These are phyloP conservation scores for Filobasidium uniguttulatum DNA, from an alignment of 1,284 basidiomycete species.

Conservation along the genomic window DNA sequence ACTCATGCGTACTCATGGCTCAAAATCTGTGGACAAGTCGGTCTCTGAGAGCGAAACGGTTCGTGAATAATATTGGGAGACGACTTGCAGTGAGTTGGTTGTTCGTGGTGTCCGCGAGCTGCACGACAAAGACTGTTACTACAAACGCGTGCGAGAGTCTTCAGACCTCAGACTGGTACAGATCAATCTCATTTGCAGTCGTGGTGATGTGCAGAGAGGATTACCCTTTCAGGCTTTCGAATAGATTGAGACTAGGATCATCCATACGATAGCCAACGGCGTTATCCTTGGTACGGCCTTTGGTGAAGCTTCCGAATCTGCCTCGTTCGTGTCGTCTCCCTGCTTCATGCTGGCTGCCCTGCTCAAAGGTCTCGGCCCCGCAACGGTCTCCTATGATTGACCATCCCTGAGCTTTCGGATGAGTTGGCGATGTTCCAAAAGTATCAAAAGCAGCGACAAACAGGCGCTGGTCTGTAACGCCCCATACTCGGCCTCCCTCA, in stretches of 20 bases:
- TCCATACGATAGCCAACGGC: constrained; percentile 26
- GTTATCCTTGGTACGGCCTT: constrained; percentile 16
- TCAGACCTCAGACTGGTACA: too few relatives aligned
- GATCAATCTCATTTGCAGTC: too few relatives aligned
- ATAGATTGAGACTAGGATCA: constrained; percentile 21
- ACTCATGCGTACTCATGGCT: too few relatives aligned
- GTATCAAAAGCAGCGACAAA: constrained; percentile 34
- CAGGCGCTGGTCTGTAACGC: constrained; percentile 29
- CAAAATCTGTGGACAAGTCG: too few relatives aligned
- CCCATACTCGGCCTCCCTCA: constrained; percentile 35
- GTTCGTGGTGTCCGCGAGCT: too few relatives aligned
- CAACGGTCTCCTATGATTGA: constrained; percentile 1
- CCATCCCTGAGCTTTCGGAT: constrained; percentile 6
- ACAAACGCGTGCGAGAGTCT: too few relatives aligned
- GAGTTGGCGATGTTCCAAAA: constrained; percentile 10
- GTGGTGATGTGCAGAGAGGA: too few relatives aligned
- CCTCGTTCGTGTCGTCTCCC: constrained; percentile 20
- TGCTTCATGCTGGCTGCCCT: constrained; percentile 3
- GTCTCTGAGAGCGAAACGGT: too few relatives aligned
- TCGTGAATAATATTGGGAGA: too few relatives aligned
- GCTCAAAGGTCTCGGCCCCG: neutral
- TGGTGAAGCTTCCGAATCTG: too few relatives aligned
- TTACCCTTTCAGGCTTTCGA: constrained; percentile 22
- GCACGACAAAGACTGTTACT: too few relatives aligned
- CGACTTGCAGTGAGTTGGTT: too few relatives aligned